Conservation (phyloP, 257 asterid species). For the Przewalskia tangutica region DNA sequence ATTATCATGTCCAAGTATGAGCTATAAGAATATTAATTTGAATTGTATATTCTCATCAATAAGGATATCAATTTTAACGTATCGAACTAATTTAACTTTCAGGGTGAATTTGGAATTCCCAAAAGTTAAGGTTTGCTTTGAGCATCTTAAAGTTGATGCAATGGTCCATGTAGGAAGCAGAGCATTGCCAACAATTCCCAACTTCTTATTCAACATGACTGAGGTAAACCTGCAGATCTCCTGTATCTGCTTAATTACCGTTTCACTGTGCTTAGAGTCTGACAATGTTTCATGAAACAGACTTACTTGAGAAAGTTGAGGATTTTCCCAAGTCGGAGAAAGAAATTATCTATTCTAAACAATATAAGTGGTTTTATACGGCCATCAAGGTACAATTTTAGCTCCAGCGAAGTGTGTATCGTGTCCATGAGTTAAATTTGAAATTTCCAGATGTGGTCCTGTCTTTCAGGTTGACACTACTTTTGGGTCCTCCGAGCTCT, state of each 20-base stretch:
- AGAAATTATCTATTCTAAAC: conserved; percentile 39
- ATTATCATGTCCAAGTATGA: neutral
- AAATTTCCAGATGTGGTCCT: neutral
- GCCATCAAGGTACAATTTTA: conserved; percentile 43
- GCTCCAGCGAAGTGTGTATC: neutral
- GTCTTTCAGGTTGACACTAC: conserved; percentile 52
- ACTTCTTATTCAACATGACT: conserved; percentile 56
- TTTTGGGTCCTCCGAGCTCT: conserved; percentile 79
- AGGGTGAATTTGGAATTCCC: conserved; percentile 61
- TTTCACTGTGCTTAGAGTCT: conserved; percentile 1
- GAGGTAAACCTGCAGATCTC: conserved; percentile 35
- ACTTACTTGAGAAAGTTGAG: conserved; percentile 48
- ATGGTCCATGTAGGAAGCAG: conserved; percentile 59
- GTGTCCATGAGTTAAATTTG: neutral
- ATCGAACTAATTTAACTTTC: neutral
- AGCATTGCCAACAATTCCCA: conserved; percentile 71
- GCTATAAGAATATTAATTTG: neutral
- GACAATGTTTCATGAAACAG: conserved; percentile 24
- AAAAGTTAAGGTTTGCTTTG: conserved; percentile 56
- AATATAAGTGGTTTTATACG: conserved; percentile 48
- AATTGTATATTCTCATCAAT: neutral
- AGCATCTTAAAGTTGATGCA: conserved; percentile 55
- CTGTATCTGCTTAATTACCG: neutral
- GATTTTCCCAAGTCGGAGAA: conserved; percentile 44
- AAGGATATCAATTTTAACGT: neutral